Percentiles rank a stretch among this genome's conserved stretches.
These are phyloP conservation scores for Euryodendron excelsum DNA, from an alignment of 148 eudicot genomes.

Conservation along the genomic window DNA sequence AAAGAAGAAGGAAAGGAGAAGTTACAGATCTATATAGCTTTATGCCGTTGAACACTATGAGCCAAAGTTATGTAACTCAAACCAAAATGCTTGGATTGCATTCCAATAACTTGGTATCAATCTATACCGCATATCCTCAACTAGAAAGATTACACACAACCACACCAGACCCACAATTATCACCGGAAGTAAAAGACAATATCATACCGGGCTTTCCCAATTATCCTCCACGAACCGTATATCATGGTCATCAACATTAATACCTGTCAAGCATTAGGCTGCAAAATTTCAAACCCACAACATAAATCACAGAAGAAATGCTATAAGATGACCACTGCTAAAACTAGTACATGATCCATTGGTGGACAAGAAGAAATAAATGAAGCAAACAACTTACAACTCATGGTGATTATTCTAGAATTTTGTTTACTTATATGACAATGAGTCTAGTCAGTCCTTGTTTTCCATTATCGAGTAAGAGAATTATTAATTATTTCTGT, in stretches of 20 bases:
- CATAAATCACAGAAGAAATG: background rate
- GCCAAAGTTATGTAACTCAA: background rate
- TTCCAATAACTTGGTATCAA: background rate
- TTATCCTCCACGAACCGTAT: slow-evolving; percentile 99
- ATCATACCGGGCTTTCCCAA: slow-evolving; percentile 98
- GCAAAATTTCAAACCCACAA: background rate
- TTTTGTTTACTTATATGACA: background rate
- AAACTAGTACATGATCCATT: background rate
- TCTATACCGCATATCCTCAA: background rate
- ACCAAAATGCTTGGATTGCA: background rate
- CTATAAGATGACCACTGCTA: background rate
- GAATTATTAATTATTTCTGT: background rate
- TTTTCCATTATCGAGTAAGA: background rate
- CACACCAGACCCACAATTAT: background rate
- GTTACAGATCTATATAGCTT: background rate
- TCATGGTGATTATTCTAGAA: background rate
- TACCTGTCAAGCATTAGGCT: slow-evolving; percentile 50
- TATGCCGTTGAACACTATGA: background rate
- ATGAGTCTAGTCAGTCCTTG: background rate
- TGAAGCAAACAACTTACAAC: background rate
- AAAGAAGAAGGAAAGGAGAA: background rate
- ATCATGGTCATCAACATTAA: slow-evolving; percentile 89
- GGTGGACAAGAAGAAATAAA: slow-evolving; percentile 2
- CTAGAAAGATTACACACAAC: background rate
- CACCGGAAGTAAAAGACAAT: background rate